These are phyloP conservation scores for Carex scoparia DNA, from an alignment of 176 grass and related monocot genomes.

Conservation along the genomic window DNA sequence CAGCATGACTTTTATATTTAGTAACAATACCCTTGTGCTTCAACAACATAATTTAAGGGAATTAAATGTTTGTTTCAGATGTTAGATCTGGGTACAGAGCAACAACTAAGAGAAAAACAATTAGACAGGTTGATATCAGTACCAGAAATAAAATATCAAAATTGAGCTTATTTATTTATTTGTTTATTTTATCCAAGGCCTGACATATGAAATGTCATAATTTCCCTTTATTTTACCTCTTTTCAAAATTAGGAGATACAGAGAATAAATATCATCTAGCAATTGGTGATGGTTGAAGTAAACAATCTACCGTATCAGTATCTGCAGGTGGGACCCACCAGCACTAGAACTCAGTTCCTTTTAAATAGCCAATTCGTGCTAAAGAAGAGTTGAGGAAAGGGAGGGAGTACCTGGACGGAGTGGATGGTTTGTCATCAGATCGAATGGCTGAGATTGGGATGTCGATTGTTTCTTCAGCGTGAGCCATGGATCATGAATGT, in stretches of 20 bases:
- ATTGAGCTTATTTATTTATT: background rate
- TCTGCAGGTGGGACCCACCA: background rate
- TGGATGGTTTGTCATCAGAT: background rate
- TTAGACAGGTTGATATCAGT: background rate
- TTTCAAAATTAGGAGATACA: background rate
- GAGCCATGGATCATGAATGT: conserved; percentile 2
- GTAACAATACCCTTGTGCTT: background rate
- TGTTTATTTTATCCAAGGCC: too few species aligned
- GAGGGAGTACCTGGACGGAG: conserved; percentile 14
- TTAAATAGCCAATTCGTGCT: background rate
- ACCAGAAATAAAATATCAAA: background rate
- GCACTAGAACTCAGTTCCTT: background rate
- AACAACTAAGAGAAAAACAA: background rate
- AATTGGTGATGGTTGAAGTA: background rate
- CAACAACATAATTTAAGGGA: background rate
- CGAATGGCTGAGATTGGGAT: background rate
- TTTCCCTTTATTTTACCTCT: too few species aligned
- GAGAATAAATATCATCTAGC: background rate
- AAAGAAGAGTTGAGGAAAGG: background rate
- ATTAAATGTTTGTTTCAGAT: background rate
- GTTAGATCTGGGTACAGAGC: background rate
- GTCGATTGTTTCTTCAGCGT: conserved; percentile 15
- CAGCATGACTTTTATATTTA: background rate
- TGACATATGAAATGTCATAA: too few species aligned
- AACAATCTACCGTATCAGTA: background rate